Conservation (phyloP, 371 early-diverging fungal species). For the Mucor mucedo region DNA sequence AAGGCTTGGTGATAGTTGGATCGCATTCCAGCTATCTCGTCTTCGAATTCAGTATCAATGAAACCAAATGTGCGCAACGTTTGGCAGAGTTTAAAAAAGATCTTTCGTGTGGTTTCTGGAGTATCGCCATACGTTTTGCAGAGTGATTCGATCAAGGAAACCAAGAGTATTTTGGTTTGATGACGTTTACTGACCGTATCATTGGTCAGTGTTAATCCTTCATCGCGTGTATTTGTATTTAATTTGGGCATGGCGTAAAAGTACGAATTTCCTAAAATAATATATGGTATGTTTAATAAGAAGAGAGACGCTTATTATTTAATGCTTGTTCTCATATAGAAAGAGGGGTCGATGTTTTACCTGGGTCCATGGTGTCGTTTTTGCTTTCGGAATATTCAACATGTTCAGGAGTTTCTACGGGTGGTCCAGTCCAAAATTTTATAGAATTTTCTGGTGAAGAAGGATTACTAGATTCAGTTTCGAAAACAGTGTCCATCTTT, state of each 20-base stretch:
- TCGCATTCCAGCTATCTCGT: slow-evolving; percentile 76
- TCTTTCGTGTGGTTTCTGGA: slow-evolving; percentile 76
- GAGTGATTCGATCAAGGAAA: slow-evolving; percentile 83
- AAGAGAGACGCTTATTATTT: not conserved
- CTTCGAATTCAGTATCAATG: slow-evolving; percentile 81
- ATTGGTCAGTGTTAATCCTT: slow-evolving; percentile 4
- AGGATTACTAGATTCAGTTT: slow-evolving; percentile 16
- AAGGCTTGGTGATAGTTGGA: slow-evolving; percentile 85
- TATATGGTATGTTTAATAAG: not conserved
- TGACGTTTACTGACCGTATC: slow-evolving; percentile 53
- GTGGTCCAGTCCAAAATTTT: slow-evolving; percentile 30
- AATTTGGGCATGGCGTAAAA: not conserved
- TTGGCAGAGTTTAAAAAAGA: slow-evolving; percentile 79
- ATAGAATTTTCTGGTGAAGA: slow-evolving; percentile 15
- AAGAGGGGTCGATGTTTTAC: not conserved
- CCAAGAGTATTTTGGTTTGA: slow-evolving; percentile 74
- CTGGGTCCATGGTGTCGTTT: slow-evolving; percentile 1
- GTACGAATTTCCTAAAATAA: not conserved
- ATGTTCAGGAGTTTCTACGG: not conserved
- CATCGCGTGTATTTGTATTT: slow-evolving; percentile 5
- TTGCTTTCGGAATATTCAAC: slow-evolving; percentile 12
- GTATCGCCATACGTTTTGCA: slow-evolving; percentile 83
- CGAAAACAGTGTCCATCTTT: slow-evolving; percentile 10
- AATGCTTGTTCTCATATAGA: no score
- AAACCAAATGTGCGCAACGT: slow-evolving; percentile 71